phyloP scores from a whole-genome alignment of 768 basidiomycete genomes.

The Lactarius psammicola region DNA sequence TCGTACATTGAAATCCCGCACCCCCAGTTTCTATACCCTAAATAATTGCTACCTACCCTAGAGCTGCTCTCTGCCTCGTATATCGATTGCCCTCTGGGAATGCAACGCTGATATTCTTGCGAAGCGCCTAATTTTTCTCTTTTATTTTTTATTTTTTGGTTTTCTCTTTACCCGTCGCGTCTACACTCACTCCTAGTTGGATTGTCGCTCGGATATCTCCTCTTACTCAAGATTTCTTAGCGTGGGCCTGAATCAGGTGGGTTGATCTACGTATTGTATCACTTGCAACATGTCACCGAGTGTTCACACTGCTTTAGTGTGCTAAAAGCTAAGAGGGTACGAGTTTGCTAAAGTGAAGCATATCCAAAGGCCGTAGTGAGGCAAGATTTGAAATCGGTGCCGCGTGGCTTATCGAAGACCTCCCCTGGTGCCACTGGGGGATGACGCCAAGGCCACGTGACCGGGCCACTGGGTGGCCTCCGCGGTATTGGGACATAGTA shows the following conservation, averaged over 20 bases:
- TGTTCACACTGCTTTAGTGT: neutral
- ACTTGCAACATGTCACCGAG: neutral
- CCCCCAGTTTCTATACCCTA: conserved; percentile 10
- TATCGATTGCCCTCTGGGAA: neutral
- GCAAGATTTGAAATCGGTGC: no score
- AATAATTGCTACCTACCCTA: conserved; percentile 6
- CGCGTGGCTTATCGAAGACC: no score
- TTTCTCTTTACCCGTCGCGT: neutral
- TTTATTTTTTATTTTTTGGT: neutral
- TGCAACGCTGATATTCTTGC: conserved; percentile 3
- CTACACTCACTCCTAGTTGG: neutral
- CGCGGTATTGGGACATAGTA: no score
- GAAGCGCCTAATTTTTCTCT: conserved; percentile 6
- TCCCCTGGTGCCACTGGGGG: no score
- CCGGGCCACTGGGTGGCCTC: no score
- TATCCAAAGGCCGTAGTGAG: neutral
- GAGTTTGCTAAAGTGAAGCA: neutral
- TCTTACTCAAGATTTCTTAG: neutral
- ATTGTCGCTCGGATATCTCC: neutral
- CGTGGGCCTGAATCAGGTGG: neutral
- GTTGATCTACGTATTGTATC: neutral
- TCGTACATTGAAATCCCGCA: neutral
- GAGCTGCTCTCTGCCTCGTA: conserved; percentile 4
- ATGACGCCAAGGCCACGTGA: no score
- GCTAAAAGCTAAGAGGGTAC: neutral